Evolutionary conservation across 164 flowering plant genomes (phyloP).

Genomic region (Macadamia tetraphylla): DNA sequence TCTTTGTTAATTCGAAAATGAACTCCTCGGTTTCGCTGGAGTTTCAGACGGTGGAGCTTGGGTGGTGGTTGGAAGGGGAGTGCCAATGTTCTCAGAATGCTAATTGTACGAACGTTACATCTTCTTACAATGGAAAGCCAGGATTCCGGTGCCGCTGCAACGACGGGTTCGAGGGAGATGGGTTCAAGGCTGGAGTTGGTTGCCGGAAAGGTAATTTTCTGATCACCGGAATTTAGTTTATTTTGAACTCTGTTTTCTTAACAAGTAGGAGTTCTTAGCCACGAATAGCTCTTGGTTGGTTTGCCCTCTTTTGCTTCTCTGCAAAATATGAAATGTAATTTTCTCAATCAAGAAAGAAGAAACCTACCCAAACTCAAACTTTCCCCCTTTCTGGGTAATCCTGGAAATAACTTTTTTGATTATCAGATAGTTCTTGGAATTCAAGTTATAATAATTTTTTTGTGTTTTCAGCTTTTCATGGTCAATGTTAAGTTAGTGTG

Average conservation of each 20-base stretch:
- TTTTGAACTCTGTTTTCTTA: background rate
- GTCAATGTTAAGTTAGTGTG: too few relatives aligned
- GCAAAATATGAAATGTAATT: too few relatives aligned
- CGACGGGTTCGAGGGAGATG: slow-evolving; percentile 63
- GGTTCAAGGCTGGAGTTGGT: slow-evolving; percentile 44
- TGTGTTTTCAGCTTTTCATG: too few relatives aligned
- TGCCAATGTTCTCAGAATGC: slow-evolving; percentile 41
- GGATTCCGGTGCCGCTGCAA: slow-evolving; percentile 53
- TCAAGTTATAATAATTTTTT: too few relatives aligned
- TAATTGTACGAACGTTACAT: slow-evolving; percentile 19
- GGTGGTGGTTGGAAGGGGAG: slow-evolving; percentile 63
- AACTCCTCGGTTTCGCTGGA: slow-evolving; percentile 36
- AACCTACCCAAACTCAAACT: background rate
- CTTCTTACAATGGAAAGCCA: slow-evolving; percentile 16
- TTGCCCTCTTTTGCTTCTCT: too few relatives aligned
- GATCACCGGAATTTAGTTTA: background rate
- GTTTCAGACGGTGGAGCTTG: slow-evolving; percentile 41
- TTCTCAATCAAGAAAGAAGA: background rate
- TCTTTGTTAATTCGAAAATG: slow-evolving; percentile 20
- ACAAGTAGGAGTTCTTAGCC: background rate
- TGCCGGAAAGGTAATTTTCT: slow-evolving; percentile 56
- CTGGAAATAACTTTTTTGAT: background rate
- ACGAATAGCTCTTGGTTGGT: background rate
- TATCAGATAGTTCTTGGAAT: too few relatives aligned
- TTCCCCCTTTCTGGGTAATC: background rate